Conservation (phyloP, 2,329 filamentous ascomycete species). For the Apiospora sp. region DNA sequence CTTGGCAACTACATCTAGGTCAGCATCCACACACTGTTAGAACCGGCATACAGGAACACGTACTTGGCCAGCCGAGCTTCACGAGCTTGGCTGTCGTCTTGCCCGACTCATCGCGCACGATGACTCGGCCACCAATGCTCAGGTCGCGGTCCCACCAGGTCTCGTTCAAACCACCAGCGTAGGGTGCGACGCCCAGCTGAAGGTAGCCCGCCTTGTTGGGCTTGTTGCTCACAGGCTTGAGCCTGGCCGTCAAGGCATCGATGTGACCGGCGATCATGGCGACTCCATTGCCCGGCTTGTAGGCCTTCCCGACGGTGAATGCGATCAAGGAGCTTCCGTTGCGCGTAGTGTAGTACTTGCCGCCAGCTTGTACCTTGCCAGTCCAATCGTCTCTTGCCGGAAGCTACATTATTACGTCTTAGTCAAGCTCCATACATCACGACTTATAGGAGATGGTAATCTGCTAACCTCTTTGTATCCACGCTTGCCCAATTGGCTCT, state of each 20-base stretch:
- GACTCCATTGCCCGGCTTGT: conserved; percentile 84
- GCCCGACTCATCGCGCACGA: conserved; percentile 78
- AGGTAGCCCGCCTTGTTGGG: conserved; percentile 85
- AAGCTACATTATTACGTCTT: conserved; percentile 55
- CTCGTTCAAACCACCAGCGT: conserved; percentile 83
- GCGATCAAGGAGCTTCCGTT: conserved; percentile 88
- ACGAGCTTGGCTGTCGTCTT: conserved; percentile 85
- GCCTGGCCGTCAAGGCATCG: conserved; percentile 86
- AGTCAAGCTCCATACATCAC: background rate
- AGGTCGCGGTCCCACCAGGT: conserved; percentile 99
- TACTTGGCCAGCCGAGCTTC: conserved; percentile 88
- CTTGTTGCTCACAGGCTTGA: conserved; percentile 91
- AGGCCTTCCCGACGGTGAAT: conserved; percentile 82
- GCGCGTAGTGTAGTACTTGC: conserved; percentile 87
- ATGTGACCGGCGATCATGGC: conserved; percentile 92
- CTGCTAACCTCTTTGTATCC: conserved; percentile 74
- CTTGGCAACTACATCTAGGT: conserved; percentile 67
- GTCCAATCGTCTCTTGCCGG: conserved; percentile 82
- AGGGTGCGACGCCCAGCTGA: conserved; percentile 91
- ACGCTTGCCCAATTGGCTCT: conserved; percentile 71
- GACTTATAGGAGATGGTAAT: background rate
- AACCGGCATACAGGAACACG: conserved; percentile 32
- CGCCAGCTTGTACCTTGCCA: conserved; percentile 74
- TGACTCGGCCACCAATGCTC: conserved; percentile 85
- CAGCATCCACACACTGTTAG: conserved; percentile 27